Evolutionary conservation across 129 eudicot species (phyloP).

Genomic region (Solidago caesia): DNA sequence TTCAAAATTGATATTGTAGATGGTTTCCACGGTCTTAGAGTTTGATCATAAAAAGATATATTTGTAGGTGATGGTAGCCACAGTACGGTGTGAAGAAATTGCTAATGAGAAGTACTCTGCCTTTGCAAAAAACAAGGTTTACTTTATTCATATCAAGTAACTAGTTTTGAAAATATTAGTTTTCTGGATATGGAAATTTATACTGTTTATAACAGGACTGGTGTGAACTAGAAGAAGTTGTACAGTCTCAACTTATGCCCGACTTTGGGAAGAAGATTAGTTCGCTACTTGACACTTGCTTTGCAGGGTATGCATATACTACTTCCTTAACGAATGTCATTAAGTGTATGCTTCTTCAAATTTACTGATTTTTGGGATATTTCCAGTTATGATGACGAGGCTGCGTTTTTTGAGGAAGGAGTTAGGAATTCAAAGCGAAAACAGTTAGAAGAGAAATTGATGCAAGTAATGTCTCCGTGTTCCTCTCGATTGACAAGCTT

Average conservation of each 20-base stretch:
- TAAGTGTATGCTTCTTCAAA: background rate
- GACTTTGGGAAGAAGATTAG: constrained; percentile 78
- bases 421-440: constrained; percentile 80
- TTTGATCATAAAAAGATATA: background rate
- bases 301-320: constrained; percentile 50
- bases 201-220: constrained; percentile 54
- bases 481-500: background rate
- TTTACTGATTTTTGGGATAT: background rate
- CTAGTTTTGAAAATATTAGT: background rate
- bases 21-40: background rate
- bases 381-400: constrained; percentile 81
- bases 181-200: background rate
- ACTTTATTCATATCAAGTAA: background rate
- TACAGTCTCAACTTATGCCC: constrained; percentile 54
- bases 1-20: background rate
- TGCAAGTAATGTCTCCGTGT: constrained; percentile 53
- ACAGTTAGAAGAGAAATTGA: constrained; percentile 82
- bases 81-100: constrained; percentile 99
- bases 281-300: constrained; percentile 60
- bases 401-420: constrained; percentile 83
- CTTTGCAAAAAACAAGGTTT: constrained; percentile 63
- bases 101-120: constrained; percentile 58
- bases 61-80: constrained; percentile 91
- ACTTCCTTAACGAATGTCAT: constrained; percentile 9
- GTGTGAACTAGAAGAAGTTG: constrained; percentile 61